Evolutionary conservation across 345 rosid genomes (phyloP).

Genomic region (Eucalyptus microcorys): DNA sequence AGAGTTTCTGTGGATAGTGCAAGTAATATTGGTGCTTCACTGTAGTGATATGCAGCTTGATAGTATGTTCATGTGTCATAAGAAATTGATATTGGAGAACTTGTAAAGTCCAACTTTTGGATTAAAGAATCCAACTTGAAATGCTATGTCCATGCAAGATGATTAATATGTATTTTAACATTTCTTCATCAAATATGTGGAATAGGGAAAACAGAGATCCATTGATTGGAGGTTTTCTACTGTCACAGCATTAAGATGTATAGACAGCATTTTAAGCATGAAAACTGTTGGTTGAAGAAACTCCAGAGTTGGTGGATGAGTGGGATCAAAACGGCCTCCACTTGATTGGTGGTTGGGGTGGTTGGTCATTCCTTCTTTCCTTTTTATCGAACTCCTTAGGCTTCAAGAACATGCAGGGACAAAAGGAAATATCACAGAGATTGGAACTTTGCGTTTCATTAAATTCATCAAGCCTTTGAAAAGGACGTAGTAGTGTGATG

Average conservation of each 20-base stretch:
- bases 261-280: background rate
- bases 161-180: background rate
- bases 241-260: background rate
- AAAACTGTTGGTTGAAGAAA: background rate
- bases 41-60: background rate
- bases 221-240: background rate
- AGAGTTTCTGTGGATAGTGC: background rate
- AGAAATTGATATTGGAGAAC: background rate
- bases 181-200: background rate
- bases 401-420: background rate
- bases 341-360: background rate
- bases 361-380: background rate
- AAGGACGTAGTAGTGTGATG: background rate
- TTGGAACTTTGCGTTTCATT: background rate
- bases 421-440: background rate
- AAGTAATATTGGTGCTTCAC: background rate
- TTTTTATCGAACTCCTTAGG: background rate
- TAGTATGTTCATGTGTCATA: background rate
- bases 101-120: background rate
- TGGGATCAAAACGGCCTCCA: background rate
- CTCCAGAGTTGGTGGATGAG: background rate
- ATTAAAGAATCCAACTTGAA: background rate
- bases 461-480: background rate
- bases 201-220: background rate
- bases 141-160: background rate